Evolutionary conservation across 495 filamentous ascomycete species (phyloP).

Genomic region (Polyplosphaeria fusca): DNA sequence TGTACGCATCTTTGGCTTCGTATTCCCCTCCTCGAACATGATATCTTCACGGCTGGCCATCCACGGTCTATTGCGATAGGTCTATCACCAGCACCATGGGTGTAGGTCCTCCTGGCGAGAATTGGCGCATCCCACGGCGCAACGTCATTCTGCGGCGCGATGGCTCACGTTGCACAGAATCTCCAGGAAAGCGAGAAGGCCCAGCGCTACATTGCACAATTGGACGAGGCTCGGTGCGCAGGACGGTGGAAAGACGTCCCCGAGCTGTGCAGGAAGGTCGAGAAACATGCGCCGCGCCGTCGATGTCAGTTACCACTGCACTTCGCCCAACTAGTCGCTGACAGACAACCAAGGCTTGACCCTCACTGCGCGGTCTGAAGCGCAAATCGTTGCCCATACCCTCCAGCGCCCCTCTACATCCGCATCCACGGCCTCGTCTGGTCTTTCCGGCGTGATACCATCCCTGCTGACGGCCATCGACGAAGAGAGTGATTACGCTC

Average conservation of each 20-base stretch:
- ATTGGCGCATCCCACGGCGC: neutral
- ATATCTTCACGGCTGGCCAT: neutral
- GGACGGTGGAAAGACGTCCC: constrained; percentile 87
- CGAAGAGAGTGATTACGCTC: constrained; percentile 51
- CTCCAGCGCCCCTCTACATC: constrained; percentile 41
- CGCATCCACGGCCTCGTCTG: constrained; percentile 44
- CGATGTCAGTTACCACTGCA: constrained; percentile 59
- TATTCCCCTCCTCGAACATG: constrained; percentile 20
- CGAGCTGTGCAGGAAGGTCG: constrained; percentile 84
- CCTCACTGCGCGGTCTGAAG: constrained; percentile 70
- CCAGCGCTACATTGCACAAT: constrained; percentile 68
- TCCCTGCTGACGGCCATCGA: constrained; percentile 64
- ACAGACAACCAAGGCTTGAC: constrained; percentile 58
- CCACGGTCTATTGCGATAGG: constrained; percentile 16
- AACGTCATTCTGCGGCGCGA: constrained; percentile 27
- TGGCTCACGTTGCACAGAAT: constrained; percentile 17
- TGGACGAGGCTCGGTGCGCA: constrained; percentile 83
- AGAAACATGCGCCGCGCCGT: constrained; percentile 85
- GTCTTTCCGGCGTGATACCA: constrained; percentile 61
- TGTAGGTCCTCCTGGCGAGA: constrained; percentile 12
- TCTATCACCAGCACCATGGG: constrained; percentile 28
- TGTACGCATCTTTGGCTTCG: neutral
- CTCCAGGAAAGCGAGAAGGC: constrained; percentile 60
- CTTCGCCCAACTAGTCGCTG: neutral
- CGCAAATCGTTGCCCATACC: constrained; percentile 55